A percentile compares a stretch with the other conserved stretches of the same genome.
Conservation (phyloP, 2,329 filamentous ascomycete genomes). For the Arthroderma uncinatum region DNA sequence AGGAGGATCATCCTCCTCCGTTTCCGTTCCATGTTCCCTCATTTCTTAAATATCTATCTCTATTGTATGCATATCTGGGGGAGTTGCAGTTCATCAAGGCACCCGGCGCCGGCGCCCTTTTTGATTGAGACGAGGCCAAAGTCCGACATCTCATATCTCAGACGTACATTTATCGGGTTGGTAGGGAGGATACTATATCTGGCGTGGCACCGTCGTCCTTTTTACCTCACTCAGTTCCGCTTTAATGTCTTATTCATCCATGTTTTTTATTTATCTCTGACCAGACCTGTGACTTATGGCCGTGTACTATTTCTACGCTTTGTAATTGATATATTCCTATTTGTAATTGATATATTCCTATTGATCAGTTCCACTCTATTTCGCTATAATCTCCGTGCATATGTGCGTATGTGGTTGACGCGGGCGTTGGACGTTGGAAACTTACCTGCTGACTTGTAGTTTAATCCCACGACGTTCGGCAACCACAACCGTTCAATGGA, state of each 20-base stretch:
- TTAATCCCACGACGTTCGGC: no score
- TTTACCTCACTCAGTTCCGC: background rate
- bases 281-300: background rate
- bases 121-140: constrained; percentile 41
- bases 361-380: background rate
- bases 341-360: background rate
- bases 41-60: background rate
- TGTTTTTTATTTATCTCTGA: background rate
- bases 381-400: background rate
- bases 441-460: no score
- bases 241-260: background rate
- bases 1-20: background rate
- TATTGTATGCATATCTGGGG: background rate
- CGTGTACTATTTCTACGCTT: background rate
- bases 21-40: background rate
- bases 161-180: background rate
- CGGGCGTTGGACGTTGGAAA: no score
- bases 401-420: no score
- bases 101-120: constrained; percentile 15
- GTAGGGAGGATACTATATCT: background rate
- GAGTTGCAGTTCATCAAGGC: background rate
- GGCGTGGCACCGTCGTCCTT: background rate
- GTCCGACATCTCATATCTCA: constrained; percentile 67
- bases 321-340: background rate
- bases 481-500: no score